Percentiles rank a stretch among this genome's conserved stretches.
These are phyloP conservation scores for Dichotomocladium elegans DNA, from an alignment of 371 early-diverging fungal genomes.

Conservation along the genomic window DNA sequence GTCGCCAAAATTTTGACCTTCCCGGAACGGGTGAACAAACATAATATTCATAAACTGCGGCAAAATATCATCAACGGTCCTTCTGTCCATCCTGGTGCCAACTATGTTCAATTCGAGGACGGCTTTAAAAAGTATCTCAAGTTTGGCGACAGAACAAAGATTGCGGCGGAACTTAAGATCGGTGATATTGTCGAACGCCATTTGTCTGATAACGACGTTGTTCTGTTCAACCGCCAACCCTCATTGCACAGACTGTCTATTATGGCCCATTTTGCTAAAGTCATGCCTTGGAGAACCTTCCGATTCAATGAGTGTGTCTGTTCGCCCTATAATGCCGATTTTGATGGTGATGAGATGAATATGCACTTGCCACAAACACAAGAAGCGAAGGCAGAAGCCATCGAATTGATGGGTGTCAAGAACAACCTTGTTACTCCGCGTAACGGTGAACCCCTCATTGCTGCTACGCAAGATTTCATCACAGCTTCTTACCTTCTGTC, in stretches of 20 bases:
- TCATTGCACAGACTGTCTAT: conserved; percentile 98
- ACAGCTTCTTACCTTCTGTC: conserved; percentile 95
- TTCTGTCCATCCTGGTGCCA: conserved; percentile 94
- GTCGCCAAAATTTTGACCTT: conserved; percentile 98
- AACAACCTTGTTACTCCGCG: conserved; percentile 98
- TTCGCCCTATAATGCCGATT: conserved; percentile 99
- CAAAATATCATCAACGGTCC: conserved; percentile 89
- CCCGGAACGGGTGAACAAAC: conserved; percentile 91
- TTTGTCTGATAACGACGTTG: conserved; percentile 93
- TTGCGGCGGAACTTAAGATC: conserved; percentile 72
- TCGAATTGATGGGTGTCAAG: conserved; percentile 96
- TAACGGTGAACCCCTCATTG: conserved; percentile 98
- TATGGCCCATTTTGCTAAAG: conserved; percentile 97
- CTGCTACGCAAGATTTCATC: conserved; percentile 99
- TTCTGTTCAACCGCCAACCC: conserved; percentile 99
- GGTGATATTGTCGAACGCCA: conserved; percentile 99
- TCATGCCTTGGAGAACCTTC: conserved; percentile 97
- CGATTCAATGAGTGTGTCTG: conserved; percentile 99
- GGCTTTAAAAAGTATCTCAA: conserved; percentile 68
- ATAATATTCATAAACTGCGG: conserved; percentile 85
- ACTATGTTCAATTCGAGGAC: conserved; percentile 66
- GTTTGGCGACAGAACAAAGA: conserved; percentile 68
- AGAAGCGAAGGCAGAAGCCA: conserved; percentile 98
- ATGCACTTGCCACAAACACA: conserved; percentile 99
- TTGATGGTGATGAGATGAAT: conserved; percentile 99